Evolutionary conservation across 371 early-diverging fungal species (phyloP).

Genomic region (Zopfochytrium polystomum): DNA sequence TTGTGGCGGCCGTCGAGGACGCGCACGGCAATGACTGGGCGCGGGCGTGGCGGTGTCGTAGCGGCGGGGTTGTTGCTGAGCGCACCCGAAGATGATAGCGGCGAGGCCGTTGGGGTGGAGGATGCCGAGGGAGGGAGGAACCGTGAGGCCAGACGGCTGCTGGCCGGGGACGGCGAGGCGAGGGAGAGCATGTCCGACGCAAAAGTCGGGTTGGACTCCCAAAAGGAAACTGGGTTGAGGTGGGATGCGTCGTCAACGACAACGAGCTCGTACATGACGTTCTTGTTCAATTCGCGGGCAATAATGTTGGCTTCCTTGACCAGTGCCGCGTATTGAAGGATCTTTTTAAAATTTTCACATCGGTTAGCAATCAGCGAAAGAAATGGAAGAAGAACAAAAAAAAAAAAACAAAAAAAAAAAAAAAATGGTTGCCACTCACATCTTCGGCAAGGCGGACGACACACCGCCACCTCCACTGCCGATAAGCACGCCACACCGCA

Average conservation of each 20-base stretch:
- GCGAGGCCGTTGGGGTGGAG: background rate
- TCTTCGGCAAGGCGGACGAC: constrained; percentile 70
- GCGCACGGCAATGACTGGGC: constrained; percentile 21
- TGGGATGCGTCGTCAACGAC: constrained; percentile 59
- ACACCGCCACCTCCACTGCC: constrained; percentile 61
- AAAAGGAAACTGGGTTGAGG: constrained; percentile 57
- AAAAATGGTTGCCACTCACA: constrained; percentile 4
- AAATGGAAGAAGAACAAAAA: background rate
- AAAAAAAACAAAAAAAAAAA: constrained; percentile 2
- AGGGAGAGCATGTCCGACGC: background rate
- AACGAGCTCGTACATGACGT: constrained; percentile 77
- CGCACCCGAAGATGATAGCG: background rate
- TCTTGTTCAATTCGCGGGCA: constrained; percentile 70
- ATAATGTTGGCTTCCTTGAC: constrained; percentile 88
- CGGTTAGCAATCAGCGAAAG: too few species aligned
- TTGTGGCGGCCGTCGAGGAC: constrained; percentile 54
- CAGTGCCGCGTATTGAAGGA: constrained; percentile 66
- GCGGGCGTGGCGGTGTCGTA: background rate
- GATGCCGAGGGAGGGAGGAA: constrained; percentile 5
- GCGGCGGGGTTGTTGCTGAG: background rate
- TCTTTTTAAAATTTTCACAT: constrained; percentile 11
- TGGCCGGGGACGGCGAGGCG: background rate
- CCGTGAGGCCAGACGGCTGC: background rate
- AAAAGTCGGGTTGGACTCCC: constrained; percentile 42
- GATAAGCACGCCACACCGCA: constrained; percentile 51